Conservation (phyloP, 2,329 filamentous ascomycete species). For the Aspergillus brunneoviolaceus region DNA sequence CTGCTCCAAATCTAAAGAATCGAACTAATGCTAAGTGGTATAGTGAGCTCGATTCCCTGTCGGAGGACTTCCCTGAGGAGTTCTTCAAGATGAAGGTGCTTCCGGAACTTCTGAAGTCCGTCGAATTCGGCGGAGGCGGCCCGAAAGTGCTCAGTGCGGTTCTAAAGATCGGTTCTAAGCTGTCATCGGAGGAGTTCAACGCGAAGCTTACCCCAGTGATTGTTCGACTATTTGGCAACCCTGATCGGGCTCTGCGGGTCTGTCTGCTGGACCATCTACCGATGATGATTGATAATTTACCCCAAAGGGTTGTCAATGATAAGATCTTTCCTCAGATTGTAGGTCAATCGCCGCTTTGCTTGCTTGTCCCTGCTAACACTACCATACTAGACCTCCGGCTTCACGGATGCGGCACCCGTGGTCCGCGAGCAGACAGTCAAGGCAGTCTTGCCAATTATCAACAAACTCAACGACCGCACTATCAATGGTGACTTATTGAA, state of each 20-base stretch:
- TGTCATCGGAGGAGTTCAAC: constrained; percentile 88
- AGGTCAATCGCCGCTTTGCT: constrained; percentile 23
- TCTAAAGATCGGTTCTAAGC: constrained; percentile 84
- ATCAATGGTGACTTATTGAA: constrained; percentile 91
- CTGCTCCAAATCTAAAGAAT: background rate
- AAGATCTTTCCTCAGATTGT: constrained; percentile 96
- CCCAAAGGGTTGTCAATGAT: constrained; percentile 87
- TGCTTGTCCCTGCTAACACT: background rate
- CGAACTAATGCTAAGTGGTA: constrained; percentile 24
- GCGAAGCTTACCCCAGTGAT: constrained; percentile 79
- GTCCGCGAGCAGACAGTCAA: constrained; percentile 96
- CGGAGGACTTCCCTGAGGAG: constrained; percentile 94
- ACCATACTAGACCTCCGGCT: constrained; percentile 72
- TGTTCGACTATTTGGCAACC: constrained; percentile 82
- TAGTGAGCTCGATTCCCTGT: constrained; percentile 76
- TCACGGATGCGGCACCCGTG: constrained; percentile 85
- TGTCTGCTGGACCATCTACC: constrained; percentile 86
- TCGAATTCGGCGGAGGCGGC: constrained; percentile 96
- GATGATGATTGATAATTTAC: constrained; percentile 83
- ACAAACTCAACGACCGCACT: constrained; percentile 85
- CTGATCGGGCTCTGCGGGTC: constrained; percentile 87
- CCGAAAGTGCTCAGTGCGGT: constrained; percentile 86
- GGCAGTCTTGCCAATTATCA: constrained; percentile 81
- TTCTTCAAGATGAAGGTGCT: constrained; percentile 98
- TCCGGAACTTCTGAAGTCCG: constrained; percentile 92